Evolutionary conservation across 1,139 yeast species (phyloP).

Genomic region (Meyerozyma smithsonii): DNA sequence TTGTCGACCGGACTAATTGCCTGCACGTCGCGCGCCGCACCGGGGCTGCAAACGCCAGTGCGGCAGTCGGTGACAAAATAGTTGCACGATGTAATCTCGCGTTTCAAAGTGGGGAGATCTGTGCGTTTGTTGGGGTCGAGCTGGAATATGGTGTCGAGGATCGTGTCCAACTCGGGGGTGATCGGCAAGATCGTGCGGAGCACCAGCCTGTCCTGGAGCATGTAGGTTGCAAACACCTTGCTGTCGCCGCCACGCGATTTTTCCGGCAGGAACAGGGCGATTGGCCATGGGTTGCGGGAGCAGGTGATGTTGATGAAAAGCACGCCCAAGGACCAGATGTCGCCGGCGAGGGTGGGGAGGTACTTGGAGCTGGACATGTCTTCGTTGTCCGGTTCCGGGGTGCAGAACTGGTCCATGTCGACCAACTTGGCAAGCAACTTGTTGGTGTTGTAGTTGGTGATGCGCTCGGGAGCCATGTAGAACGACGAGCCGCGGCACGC

Average conservation of each 20-base stretch:
- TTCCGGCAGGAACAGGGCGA: conserved; percentile 48
- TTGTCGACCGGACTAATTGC: neutral
- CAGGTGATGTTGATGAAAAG: conserved; percentile 76
- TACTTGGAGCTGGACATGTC: conserved; percentile 23
- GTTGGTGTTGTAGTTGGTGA: conserved; percentile 43
- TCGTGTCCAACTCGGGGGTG: conserved; percentile 51
- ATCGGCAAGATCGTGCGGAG: conserved; percentile 56
- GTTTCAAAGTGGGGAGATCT: conserved; percentile 42
- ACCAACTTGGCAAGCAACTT: conserved; percentile 22
- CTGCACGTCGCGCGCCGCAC: neutral
- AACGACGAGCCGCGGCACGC: conserved; percentile 84
- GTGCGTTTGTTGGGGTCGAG: conserved; percentile 65
- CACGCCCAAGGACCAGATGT: conserved; percentile 85
- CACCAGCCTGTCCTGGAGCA: conserved; percentile 23
- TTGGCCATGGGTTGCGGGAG: conserved; percentile 88
- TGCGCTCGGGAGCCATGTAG: conserved; percentile 91
- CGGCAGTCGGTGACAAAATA: conserved; percentile 18
- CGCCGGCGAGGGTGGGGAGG: conserved; percentile 74
- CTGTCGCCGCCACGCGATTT: conserved; percentile 48
- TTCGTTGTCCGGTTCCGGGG: conserved; percentile 14
- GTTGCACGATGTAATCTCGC: conserved; percentile 36
- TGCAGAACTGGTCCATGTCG: conserved; percentile 26
- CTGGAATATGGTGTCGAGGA: conserved; percentile 52
- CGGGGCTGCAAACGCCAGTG: neutral
- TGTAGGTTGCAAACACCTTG: conserved; percentile 46